Percentiles rank a stretch among this genome's conserved stretches.
These are phyloP conservation scores for Aspergillus luchuensis DNA, from an alignment of 2,329 filamentous ascomycete genomes.

Conservation along the genomic window DNA sequence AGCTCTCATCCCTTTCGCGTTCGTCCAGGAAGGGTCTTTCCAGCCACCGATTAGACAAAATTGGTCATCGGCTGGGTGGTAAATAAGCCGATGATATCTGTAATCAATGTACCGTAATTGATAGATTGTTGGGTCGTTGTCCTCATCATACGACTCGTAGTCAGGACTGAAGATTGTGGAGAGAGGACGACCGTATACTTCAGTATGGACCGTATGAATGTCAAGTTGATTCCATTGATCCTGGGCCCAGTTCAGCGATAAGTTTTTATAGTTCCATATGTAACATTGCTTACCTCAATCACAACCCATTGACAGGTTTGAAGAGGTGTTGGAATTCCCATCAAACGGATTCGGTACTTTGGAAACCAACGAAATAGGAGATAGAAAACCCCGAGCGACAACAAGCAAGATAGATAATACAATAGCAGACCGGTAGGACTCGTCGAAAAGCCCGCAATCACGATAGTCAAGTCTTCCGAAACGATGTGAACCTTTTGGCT, in stretches of 20 bases:
- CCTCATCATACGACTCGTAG: conserved; percentile 64
- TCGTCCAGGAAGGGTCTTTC: conserved; percentile 90
- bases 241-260: conserved; percentile 44
- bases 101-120: conserved; percentile 82
- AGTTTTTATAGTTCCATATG: not conserved
- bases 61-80: conserved; percentile 83
- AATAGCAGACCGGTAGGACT: conserved; percentile 67
- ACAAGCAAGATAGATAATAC: conserved; percentile 70
- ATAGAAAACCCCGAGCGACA: conserved; percentile 77
- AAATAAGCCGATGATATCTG: conserved; percentile 90
- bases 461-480: conserved; percentile 92
- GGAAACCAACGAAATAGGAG: conserved; percentile 89
- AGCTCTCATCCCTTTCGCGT: conserved; percentile 70
- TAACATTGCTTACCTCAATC: conserved; percentile 65
- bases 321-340: conserved; percentile 70
- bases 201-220: conserved; percentile 67
- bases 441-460: conserved; percentile 86
- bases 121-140: conserved; percentile 73
- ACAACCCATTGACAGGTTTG: conserved; percentile 86
- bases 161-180: conserved; percentile 60
- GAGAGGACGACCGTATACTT: conserved; percentile 62
- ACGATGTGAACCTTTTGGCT: conserved; percentile 92
- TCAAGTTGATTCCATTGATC: conserved; percentile 96
- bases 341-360: conserved; percentile 75
- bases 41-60: conserved; percentile 85